These are phyloP conservation scores for Alternaria infectoria DNA, from an alignment of 2,329 filamentous ascomycete genomes.

Conservation along the genomic window DNA sequence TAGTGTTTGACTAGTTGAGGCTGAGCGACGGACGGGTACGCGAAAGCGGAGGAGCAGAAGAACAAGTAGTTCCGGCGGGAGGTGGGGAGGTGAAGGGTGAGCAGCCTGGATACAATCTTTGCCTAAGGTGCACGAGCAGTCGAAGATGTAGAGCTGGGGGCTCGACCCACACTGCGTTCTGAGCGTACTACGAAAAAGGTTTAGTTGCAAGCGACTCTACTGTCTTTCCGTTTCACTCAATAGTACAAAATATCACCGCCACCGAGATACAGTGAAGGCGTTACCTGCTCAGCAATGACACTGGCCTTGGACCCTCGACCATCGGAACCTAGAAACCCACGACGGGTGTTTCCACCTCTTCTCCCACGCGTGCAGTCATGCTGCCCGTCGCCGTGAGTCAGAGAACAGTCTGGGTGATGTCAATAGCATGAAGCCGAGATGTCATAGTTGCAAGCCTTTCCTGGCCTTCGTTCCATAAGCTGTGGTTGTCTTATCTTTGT, in stretches of 20 bases:
- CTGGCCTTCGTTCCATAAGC: not conserved
- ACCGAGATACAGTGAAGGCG: not conserved
- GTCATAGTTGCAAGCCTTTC: not conserved
- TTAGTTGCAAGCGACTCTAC: not conserved
- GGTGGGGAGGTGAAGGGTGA: not conserved
- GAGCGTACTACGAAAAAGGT: not conserved
- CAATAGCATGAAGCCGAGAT: not conserved
- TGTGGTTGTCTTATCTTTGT: not conserved
- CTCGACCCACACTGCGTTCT: not conserved
- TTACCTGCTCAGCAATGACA: not conserved
- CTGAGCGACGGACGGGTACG: not conserved
- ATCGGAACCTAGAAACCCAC: slow-evolving; percentile 7
- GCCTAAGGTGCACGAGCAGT: not conserved
- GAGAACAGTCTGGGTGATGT: not conserved
- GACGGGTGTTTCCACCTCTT: not conserved
- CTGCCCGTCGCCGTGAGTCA: slow-evolving; percentile 1
- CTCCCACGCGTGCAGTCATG: not conserved
- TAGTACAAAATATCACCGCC: not conserved
- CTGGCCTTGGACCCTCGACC: not conserved
- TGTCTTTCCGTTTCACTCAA: not conserved
- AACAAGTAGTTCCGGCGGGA: not conserved
- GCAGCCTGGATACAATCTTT: not conserved
- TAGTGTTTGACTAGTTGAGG: not conserved
- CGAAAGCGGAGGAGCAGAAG: not conserved
- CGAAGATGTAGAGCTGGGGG: not conserved